These are phyloP conservation scores for Vitis hybrid DNA, from an alignment of 177 flowering plant genomes.

Conservation along the genomic window DNA sequence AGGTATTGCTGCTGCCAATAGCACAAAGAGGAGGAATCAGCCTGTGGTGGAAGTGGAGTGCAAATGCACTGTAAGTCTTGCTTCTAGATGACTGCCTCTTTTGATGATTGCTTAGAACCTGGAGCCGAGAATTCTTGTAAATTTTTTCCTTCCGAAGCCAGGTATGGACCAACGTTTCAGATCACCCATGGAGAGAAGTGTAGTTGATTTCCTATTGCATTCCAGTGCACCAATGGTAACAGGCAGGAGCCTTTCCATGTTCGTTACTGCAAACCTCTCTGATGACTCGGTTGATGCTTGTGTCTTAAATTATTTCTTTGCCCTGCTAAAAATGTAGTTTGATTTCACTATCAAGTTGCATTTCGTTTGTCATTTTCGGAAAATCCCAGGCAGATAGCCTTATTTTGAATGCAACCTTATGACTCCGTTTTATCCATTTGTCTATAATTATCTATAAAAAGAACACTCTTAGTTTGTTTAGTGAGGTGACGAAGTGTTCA, in stretches of 20 bases:
- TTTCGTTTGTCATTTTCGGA: constrained; percentile 3
- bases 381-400: background rate
- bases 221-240: constrained; percentile 4
- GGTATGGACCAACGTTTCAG: constrained; percentile 10
- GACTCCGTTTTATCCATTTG: background rate
- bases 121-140: constrained; percentile 21
- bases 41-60: constrained; percentile 6
- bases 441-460: background rate
- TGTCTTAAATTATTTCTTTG: background rate
- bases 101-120: constrained; percentile 12
- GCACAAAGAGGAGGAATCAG: constrained; percentile 8
- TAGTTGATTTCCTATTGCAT: constrained; percentile 10
- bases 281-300: constrained; percentile 5
- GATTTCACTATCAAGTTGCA: background rate
- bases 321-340: constrained; percentile 8
- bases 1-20: constrained; percentile 11
- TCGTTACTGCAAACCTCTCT: constrained; percentile 3
- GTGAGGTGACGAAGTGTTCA: background rate
- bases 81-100: background rate
- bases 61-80: constrained; percentile 2
- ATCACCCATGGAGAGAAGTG: constrained; percentile 15
- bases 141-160: constrained; percentile 21
- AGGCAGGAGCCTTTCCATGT: background rate
- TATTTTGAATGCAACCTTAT: background rate
- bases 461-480: background rate